Conservation (phyloP, 2,329 filamentous ascomycete species). For the Stylonectria norvegica region DNA sequence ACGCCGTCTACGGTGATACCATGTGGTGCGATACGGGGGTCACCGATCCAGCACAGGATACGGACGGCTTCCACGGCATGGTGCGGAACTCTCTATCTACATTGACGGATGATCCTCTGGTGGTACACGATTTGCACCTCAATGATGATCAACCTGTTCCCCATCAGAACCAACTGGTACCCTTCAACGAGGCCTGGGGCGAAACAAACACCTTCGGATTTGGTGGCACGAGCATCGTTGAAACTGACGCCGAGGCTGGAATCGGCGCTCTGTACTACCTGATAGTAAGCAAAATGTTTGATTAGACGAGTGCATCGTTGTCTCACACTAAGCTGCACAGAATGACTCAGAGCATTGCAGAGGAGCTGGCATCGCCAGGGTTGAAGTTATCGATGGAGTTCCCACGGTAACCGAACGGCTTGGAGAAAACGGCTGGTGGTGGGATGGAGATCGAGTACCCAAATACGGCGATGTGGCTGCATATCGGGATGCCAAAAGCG, state of each 20-base stretch:
- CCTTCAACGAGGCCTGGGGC: conserved; percentile 35
- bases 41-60: conserved; percentile 27
- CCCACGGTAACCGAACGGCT: conserved; percentile 35
- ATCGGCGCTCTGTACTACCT: conserved; percentile 36
- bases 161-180: conserved; percentile 36
- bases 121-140: conserved; percentile 35
- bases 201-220: conserved; percentile 36
- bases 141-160: conserved; percentile 27
- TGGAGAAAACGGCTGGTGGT: conserved; percentile 32
- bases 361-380: conserved; percentile 36
- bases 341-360: conserved; percentile 33
- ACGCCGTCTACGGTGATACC: conserved; percentile 33
- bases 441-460: conserved; percentile 27
- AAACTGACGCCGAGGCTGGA: conserved; percentile 26
- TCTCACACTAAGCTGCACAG: conserved; percentile 7
- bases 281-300: conserved; percentile 26
- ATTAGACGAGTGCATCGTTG: accelerated
- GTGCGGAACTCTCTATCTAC: conserved; percentile 37
- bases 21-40: conserved; percentile 36
- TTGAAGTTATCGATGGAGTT: conserved; percentile 31
- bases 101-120: conserved; percentile 33
- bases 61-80: conserved; percentile 37
- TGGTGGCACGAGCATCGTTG: conserved; percentile 39
- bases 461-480: conserved; percentile 38
- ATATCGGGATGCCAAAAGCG: conserved; percentile 36